Base-by-base conservation (phyloP, 2,329 filamentous ascomycete species). In the Neonectria neomacrospora region DNA sequence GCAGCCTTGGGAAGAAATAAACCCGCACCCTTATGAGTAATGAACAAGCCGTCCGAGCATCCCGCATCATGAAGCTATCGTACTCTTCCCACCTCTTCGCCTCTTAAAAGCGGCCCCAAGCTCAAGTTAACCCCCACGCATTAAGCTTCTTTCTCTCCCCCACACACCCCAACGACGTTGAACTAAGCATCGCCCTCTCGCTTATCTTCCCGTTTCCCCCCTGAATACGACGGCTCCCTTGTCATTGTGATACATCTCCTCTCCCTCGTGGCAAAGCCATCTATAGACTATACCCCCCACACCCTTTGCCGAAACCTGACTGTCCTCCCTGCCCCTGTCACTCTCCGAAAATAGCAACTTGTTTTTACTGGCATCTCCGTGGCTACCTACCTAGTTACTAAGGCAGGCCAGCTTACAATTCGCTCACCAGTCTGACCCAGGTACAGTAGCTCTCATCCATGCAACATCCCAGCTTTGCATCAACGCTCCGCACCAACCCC, bases 331-430 rank as follows among this genome's bases (percentile, higher is more conserved):
- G 2, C 30, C 47, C 47, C 18, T 50, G 47, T 34, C n/a, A 5
- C n/a, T n/a, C 20, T n/a, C n/a, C 28, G n/a, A 32, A 50, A 50
- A 50, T n/a, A 50, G 28, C 47, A 50, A 50, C 8, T 50, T 12
- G 9, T 32, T 7, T 8, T 32, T n/a, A 12, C 5, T 48, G 9
- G 45, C 20, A n/a, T n/a, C 26, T 18, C 14, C 11, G 22, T 28
- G 26, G 22, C 42, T 26, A 47, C n/a, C 18, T 6, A 3, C 9
- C 3, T 18, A 20, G 18, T 11, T 18, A 22, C 18, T 22, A 44
- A 44, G 23, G 39, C 3, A 18, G 39, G 8, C 30, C 30, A 9
- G 30, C 6, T 5, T 32, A 32, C 6, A 32, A 32, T 32, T 12
- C 11, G 30, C 11, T 32, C 30, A 9, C 11, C 5, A 16, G 34